These are phyloP conservation scores for Peronospora belbahrii DNA, from an alignment of 352 stramenopile species.

Conservation along the genomic window DNA sequence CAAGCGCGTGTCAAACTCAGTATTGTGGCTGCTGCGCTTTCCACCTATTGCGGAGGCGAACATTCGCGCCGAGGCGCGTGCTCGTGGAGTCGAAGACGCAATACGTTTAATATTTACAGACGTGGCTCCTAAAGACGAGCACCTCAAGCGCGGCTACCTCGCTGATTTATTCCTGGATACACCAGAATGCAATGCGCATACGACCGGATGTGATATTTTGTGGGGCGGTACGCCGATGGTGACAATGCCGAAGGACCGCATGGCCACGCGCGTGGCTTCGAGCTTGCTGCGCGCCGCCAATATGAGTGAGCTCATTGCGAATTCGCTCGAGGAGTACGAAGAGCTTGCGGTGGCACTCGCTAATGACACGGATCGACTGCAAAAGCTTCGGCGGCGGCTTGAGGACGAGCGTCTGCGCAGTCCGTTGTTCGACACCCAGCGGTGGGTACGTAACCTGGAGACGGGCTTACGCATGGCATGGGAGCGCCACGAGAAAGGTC, in stretches of 20 bases:
- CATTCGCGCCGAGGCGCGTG: conserved; percentile 68
- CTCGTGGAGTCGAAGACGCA: conserved; percentile 57
- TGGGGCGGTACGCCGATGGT: conserved; percentile 89
- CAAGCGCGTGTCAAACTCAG: conserved; percentile 83
- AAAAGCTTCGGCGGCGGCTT: conserved; percentile 58
- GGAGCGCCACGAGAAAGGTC: conserved; percentile 62
- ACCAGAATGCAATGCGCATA: conserved; percentile 87
- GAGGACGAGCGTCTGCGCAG: conserved; percentile 57
- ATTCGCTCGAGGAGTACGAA: conserved; percentile 83
- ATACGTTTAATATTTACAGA: conserved; percentile 77
- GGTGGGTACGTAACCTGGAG: conserved; percentile 85
- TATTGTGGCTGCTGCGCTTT: conserved; percentile 90
- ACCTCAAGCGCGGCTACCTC: conserved; percentile 80
- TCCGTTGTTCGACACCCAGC: conserved; percentile 77
- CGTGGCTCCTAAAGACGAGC: conserved; percentile 84
- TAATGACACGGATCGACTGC: conserved; percentile 80
- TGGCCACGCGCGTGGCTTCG: conserved; percentile 84
- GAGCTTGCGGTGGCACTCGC: conserved; percentile 86
- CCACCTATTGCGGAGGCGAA: conserved; percentile 77
- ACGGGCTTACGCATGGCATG: conserved; percentile 56
- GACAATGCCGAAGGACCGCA: conserved; percentile 85
- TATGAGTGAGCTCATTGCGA: conserved; percentile 73
- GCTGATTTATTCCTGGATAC: conserved; percentile 92
- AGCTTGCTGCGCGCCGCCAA: conserved; percentile 79
- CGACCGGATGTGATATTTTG: conserved; percentile 88